Evolutionary conservation across 768 basidiomycete species (phyloP), one percentile per base, ranked within the genome.

Genomic region (Lentinula boryana): DNA sequence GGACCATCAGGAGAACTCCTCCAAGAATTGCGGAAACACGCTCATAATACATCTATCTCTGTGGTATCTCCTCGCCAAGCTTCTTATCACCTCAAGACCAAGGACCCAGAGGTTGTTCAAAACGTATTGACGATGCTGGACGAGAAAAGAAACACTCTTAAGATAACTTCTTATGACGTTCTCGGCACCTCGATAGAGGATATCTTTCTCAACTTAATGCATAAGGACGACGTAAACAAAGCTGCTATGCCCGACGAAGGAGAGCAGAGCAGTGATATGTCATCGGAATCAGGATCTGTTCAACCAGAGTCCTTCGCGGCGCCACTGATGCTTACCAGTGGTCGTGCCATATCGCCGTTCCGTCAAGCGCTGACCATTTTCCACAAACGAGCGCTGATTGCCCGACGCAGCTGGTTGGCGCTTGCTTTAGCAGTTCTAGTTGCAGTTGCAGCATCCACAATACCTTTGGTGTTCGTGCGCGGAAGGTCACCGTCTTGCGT

Each of bases 171-270:
- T 0, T 89, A 87, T 66, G 86, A 91, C 59, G 78, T 91, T 23
- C 71, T 88, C 21, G 86, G 88, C 9, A 86, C 89, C 0, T 84
- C 88, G 7, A 86, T 93, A 43, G 91, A 93, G 69, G 88, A 91
- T 60, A 88, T 93, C 49, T 93, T 93, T 74, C 77, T 93, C 18
- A 78, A 81, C 43, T 71, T 93, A 16, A 90, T 91, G 88, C 71
- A 71, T 51, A 74, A 78, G 15, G 68, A 64, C 16, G 62, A 65
- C 36, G 51, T 60, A 18, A 60, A 43, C 53, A 57, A 58, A n/a
- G 61, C 48, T 5, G 35, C 27, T 16, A 64, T 67, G n/a, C 64
- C 56, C 2, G 64, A 64, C 18, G 68, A 72, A 50, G 32, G 38
- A 4, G 52, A 46, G 64, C 5, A 44, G 40, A 32, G 16, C 2